Evolutionary conservation across 768 basidiomycete species (phyloP), one percentile per base, ranked within the genome.

Genomic region (Leccinum boreale): DNA sequence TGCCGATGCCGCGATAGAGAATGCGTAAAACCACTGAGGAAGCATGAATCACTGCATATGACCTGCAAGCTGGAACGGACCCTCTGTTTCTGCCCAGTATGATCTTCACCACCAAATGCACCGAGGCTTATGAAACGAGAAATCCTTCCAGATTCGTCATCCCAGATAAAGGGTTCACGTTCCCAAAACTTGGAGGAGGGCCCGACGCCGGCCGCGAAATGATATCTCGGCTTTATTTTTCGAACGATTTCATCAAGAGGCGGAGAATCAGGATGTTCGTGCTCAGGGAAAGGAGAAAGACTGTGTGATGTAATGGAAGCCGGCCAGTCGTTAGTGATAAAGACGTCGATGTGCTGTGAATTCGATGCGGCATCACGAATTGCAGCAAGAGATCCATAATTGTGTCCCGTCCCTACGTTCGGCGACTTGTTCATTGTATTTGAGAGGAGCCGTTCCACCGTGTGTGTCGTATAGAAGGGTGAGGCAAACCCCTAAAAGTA

Each of bases 1-100:
- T 23, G 75, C 70, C 46, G 79, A 77, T 3, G 92, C 85, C 0
- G 83, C 73, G 52, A 99, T 90, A 24, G 84, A 86, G 73, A 98
- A 98, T 2, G 97, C 97, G 74, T 99, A 99, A 75, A 97, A 98
- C 89, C 93, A 98, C 95, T 98, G 63, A 17, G 4, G 9, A 55
- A 47, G 36, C 52, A 60, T 62, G 42, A 56, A 56, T 49, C 50
- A 51, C 53, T 12, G 47, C 42, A 61, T 17, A 52, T 28, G 49
- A 35, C 58, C 26, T 45, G 48, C 50, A 11, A 47, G 23, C n/a
- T 26, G 35, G 10, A 11, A 78, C 87, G 49, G 63, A 96, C 95
- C 64, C 95, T 80, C 65, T 89, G 90, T 72, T 94, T 96, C 76
- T 93, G 95, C 8, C 78, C 73, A 1, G 76, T 66, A 10, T 79